Evolutionary conservation across 352 stramenopile genomes (phyloP), one percentile per base, ranked within the genome.

Genomic region (Phytopythium boreale): DNA sequence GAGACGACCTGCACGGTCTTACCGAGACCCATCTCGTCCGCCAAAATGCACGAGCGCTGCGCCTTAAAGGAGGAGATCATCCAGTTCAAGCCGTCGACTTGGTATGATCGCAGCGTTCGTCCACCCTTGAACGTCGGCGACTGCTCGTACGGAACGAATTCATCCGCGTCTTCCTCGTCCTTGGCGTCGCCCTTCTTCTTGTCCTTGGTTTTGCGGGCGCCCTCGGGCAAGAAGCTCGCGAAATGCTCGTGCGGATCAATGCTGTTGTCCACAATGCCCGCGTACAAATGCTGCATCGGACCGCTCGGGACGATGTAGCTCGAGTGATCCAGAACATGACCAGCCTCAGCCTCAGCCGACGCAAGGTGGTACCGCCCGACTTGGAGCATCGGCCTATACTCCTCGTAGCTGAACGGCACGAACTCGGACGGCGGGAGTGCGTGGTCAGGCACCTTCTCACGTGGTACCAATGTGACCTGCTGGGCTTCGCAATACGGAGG

Each of bases 1-100:
- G 90, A 96, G 11, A 96, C 88, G 26, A 97, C 97, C 81, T 99
- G 96, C 34, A 98, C 95, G 37, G 93, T 98, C 70, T 98, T 98
- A 19, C 90, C 92, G 27, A 98, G 79, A 27, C 93, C 93, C 93
- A 98, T 98, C 59, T 97, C 90, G 57, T 98, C 92, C 7, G 91
- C 93, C 39, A 96, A 65, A 52, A 97, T 93, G 55, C 80, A 92
- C n/a, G 84, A 95, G 34, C 88, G 85, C 62, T 95, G 85, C 8
- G 87, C 85, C 69, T 96, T 95, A 59, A 89, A 93, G 60, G 78
- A 93, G 14, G 87, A 90, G 34, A 95, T 80, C 84, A 96, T 96
- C 88, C 88, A 96, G 57, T 96, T 96, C 9, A 96, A 69, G 17
- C 88, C 88, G 62, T 96, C 88, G 14, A 96, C 87, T 68, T 96